Evolutionary conservation across 164 flowering plant species (phyloP).

Genomic region (Magnolia kwangsiensis): DNA sequence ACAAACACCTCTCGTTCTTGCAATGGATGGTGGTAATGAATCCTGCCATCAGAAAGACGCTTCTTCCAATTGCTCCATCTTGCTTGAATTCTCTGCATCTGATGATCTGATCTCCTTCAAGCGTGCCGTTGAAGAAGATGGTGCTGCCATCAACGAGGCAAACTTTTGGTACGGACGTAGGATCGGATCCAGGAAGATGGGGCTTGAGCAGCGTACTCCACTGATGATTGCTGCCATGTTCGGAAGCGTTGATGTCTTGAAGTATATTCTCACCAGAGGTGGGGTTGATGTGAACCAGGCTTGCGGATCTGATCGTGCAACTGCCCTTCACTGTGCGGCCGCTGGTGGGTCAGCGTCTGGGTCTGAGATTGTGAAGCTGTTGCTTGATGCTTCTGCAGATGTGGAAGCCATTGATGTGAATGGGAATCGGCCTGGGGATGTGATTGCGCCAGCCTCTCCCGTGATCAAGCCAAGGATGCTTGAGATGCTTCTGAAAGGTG

Average conservation of each 20-base stretch:
- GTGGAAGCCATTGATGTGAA: slow-evolving; percentile 25
- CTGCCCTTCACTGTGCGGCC: slow-evolving; percentile 92
- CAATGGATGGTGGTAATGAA: slow-evolving; percentile 3
- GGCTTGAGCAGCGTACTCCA: slow-evolving; percentile 70
- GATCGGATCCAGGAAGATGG: slow-evolving; percentile 55
- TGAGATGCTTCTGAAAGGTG: slow-evolving; percentile 26
- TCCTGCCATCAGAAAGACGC: background rate
- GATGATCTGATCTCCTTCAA: slow-evolving; percentile 14
- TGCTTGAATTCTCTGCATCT: slow-evolving; percentile 16
- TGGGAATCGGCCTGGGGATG: slow-evolving; percentile 44
- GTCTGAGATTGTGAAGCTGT: slow-evolving; percentile 42
- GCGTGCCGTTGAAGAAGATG: slow-evolving; percentile 12
- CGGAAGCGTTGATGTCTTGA: slow-evolving; percentile 60
- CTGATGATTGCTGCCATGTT: slow-evolving; percentile 79
- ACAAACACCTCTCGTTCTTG: slow-evolving; percentile 1
- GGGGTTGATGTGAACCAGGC: slow-evolving; percentile 53
- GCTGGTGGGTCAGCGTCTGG: slow-evolving; percentile 62
- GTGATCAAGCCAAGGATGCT: slow-evolving; percentile 26
- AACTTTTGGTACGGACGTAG: slow-evolving; percentile 18
- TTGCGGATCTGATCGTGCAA: slow-evolving; percentile 63
- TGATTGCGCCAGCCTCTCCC: slow-evolving; percentile 37
- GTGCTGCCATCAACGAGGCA: slow-evolving; percentile 9
- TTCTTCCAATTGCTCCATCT: background rate
- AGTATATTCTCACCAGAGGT: slow-evolving; percentile 42
- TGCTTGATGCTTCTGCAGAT: slow-evolving; percentile 44